phyloP scores from a whole-genome alignment of 2,329 filamentous ascomycete genomes.

The Penicillium sp. region DNA sequence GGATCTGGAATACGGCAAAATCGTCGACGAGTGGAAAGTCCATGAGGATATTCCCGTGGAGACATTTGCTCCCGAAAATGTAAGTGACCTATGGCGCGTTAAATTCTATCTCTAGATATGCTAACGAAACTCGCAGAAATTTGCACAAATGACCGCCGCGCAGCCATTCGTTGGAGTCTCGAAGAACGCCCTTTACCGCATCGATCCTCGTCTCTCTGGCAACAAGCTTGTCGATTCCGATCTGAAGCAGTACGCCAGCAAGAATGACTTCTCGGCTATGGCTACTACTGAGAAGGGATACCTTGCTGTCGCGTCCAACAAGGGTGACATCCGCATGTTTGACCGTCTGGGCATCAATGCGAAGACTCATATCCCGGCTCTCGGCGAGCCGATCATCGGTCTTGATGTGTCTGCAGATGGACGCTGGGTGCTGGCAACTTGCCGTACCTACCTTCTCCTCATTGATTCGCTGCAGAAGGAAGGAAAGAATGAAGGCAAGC shows the following conservation, averaged over 20 bases:
- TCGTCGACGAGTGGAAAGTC: constrained; percentile 97
- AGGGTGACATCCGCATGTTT: constrained; percentile 95
- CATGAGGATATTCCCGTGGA: constrained; percentile 93
- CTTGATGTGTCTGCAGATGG: constrained; percentile 94
- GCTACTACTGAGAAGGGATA: constrained; percentile 96
- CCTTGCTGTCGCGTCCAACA: constrained; percentile 94
- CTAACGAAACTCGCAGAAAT: constrained; percentile 61
- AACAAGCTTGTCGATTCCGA: constrained; percentile 91
- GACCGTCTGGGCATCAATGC: constrained; percentile 95
- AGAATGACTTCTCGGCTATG: constrained; percentile 94
- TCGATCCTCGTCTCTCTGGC: constrained; percentile 85
- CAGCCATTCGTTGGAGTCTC: constrained; percentile 94
- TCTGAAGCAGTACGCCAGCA: constrained; percentile 92
- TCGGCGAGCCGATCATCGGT: constrained; percentile 91
- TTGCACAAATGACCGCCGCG: constrained; percentile 92
- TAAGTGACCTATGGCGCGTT: constrained; percentile 34
- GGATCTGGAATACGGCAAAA: constrained; percentile 96
- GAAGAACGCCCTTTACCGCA: constrained; percentile 84
- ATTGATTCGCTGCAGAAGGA: constrained; percentile 87
- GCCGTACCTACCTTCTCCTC: constrained; percentile 87
- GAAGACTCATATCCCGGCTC: constrained; percentile 92
- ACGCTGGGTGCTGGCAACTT: constrained; percentile 91
- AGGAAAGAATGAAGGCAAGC: constrained; percentile 94
- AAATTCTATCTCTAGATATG: constrained; percentile 7
- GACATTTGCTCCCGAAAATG: constrained; percentile 86